Conservation (phyloP, 2,329 filamentous ascomycete genomes). For the Pestalotiopsis sp. region DNA sequence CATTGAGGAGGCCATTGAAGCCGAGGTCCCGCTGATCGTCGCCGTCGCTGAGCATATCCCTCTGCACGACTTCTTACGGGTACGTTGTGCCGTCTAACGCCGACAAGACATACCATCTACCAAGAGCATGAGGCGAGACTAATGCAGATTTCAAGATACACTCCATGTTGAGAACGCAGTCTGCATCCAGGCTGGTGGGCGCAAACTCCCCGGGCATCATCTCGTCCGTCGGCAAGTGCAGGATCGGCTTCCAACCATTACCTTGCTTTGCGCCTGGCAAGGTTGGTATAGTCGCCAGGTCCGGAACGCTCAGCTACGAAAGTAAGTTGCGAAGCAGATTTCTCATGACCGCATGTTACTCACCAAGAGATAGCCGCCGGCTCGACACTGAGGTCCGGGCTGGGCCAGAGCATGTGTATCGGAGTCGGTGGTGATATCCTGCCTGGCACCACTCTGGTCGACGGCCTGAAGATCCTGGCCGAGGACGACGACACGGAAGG, state of each 20-base stretch:
- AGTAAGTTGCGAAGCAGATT: constrained; percentile 24
- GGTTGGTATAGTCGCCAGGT: constrained; percentile 73
- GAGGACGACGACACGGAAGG: constrained; percentile 69
- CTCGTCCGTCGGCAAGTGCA: constrained; percentile 66
- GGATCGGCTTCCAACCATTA: constrained; percentile 72
- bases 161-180: constrained; percentile 69
- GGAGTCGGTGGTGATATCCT: constrained; percentile 74
- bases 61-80: constrained; percentile 70
- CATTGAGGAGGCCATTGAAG: constrained; percentile 79
- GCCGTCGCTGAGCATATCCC: constrained; percentile 77
- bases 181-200: constrained; percentile 68
- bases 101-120: neutral
- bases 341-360: neutral
- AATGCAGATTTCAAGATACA: constrained; percentile 53
- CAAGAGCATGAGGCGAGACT: neutral
- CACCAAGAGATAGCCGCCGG: constrained; percentile 55
- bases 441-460: constrained; percentile 73
- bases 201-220: constrained; percentile 77
- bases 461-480: constrained; percentile 68
- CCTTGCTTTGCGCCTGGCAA: constrained; percentile 70
- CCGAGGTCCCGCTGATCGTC: constrained; percentile 74
- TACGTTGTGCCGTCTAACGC: constrained; percentile 29
- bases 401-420: constrained; percentile 74
- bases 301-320: constrained; percentile 75
- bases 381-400: constrained; percentile 67